Conservation (phyloP, 345 rosid species). For the Mallotus nudiflorus region DNA sequence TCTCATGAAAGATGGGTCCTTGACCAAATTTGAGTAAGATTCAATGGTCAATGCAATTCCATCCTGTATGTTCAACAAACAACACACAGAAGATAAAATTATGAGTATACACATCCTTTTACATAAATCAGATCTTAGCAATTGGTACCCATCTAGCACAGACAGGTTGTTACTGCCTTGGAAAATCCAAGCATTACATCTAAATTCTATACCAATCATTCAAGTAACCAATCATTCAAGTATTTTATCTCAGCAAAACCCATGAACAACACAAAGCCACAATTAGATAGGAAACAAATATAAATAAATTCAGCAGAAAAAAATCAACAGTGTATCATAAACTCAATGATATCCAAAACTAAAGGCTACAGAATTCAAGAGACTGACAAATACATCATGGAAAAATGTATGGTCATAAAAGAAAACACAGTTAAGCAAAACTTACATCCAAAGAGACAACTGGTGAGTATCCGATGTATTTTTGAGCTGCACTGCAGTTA, state of each 20-base stretch:
- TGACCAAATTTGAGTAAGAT: conserved; percentile 61
- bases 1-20: conserved; percentile 35
- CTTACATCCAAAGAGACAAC: conserved; percentile 67
- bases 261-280: not conserved
- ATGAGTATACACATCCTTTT: not conserved
- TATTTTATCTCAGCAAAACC: not conserved
- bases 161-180: not conserved
- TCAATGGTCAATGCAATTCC: conserved; percentile 65
- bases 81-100: conserved; percentile 4
- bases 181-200: not conserved
- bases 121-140: not conserved
- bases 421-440: conserved; percentile 8
- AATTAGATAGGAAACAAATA: not conserved
- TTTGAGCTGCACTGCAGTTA: conserved; percentile 73
- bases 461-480: conserved; percentile 73
- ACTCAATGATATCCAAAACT: not conserved
- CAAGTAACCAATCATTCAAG: not conserved
- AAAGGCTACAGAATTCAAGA: not conserved
- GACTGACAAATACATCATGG: not conserved
- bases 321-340: not conserved
- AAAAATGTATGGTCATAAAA: conserved; percentile 2
- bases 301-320: not conserved
- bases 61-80: conserved; percentile 52
- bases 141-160: not conserved
- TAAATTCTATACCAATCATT: not conserved